Base-by-base conservation (phyloP, 768 basidiomycete genomes). In the Phlebiopsis flavidoalba region DNA sequence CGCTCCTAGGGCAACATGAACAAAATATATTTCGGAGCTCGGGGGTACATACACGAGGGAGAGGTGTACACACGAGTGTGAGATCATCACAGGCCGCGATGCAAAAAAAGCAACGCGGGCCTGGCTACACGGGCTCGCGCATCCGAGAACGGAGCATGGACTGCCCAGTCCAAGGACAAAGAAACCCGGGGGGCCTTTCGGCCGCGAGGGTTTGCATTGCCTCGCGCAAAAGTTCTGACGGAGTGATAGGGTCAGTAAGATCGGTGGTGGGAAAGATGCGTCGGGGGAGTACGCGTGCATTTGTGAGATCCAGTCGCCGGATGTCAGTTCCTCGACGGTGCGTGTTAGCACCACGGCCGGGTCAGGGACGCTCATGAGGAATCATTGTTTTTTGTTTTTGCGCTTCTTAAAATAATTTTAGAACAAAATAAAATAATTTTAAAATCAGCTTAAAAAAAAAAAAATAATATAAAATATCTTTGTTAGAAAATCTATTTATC, bases 91-190 rank as follows among this genome's bases (percentile, higher is more conserved):
- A 86, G 40, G 83, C 70, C 58, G 78, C 76, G 48, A 82, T n/a
- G 75, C 65, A 92, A 78, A 66, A 89, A 83, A 31, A 92, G 85
- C 64, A n/a, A n/a, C n/a, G n/a, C n/a, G n/a, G n/a, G n/a, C n/a
- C n/a, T n/a, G n/a, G n/a, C n/a, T n/a, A n/a, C n/a, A n/a, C 91
- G 89, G 37, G 80, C 81, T 61, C 86, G 81, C 40, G 89, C 79
- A 59, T 82, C 82, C 75, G 75, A 52, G 87, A 90, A n/a, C n/a
- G 46, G 75, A 68, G 17, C 78, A 74, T n/a, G 89, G 89, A 70
- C 86, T 88, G 53, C 89, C 89, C 31, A 92, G 76, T 11, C 89
- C 89, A 14, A 92, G n/a, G 80, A 70, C 89, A 91, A 46, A 92
- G 69, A 50, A 88, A n/a, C n/a, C n/a, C 74, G 35, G 70, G 52